Conservation (phyloP, 345 rosid species). For the Jatropha curcas region DNA sequence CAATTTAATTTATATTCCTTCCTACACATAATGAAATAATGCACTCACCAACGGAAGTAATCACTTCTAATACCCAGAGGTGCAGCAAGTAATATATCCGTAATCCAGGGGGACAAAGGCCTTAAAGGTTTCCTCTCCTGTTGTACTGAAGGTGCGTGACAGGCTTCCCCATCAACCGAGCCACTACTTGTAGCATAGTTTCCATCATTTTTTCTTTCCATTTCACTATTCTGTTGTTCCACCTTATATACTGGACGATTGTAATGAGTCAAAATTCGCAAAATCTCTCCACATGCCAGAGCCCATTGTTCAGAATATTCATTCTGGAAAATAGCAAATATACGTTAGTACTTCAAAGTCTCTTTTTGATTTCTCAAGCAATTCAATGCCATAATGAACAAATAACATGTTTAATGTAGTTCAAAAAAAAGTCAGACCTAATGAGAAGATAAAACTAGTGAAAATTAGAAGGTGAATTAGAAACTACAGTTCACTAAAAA, state of each 20-base stretch:
- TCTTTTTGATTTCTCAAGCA: background rate
- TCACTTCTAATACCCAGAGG: constrained; percentile 94
- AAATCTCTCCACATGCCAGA: constrained; percentile 92
- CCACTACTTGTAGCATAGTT: constrained; percentile 47
- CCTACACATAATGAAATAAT: constrained; percentile 4
- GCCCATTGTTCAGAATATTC: constrained; percentile 99
- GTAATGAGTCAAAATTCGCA: constrained; percentile 94
- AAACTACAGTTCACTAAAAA: background rate
- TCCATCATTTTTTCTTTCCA: constrained; percentile 48
- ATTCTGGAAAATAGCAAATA: constrained; percentile 45
- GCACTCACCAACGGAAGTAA: constrained; percentile 91
- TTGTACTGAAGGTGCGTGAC: constrained; percentile 40
- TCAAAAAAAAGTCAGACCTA: background rate
- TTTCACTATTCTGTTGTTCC: constrained; percentile 58
- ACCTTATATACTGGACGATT: constrained; percentile 89
- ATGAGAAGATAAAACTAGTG: background rate
- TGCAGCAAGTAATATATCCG: constrained; percentile 90
- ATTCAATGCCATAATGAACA: constrained; percentile 3
- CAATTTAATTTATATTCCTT: background rate
- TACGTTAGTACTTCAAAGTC: background rate
- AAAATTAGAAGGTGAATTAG: background rate
- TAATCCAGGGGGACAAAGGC: constrained; percentile 96
- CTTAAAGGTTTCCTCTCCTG: constrained; percentile 86
- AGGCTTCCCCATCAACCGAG: constrained; percentile 43
- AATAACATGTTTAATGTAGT: background rate